Percentiles rank a stretch among this genome's conserved stretches.
Evolutionary conservation across 805 yeast genomes (phyloP).

Genomic region (Wickerhamomyces mucosus): DNA sequence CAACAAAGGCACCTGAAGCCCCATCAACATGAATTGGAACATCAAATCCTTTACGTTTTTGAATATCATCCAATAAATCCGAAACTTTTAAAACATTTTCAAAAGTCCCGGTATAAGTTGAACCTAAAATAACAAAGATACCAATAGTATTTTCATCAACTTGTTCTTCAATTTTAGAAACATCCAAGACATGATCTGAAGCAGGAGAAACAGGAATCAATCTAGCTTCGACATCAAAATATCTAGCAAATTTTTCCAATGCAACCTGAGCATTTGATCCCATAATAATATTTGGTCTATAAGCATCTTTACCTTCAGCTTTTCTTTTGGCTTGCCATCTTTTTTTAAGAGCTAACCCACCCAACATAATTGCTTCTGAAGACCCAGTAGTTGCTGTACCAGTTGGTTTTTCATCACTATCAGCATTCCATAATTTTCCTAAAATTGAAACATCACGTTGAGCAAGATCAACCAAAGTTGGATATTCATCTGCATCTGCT

Average conservation of each 20-base stretch:
- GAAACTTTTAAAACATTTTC: slow-evolving; percentile 62
- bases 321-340: slow-evolving; percentile 67
- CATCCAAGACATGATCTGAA: slow-evolving; percentile 57
- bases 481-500: slow-evolving; percentile 92
- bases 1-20: slow-evolving; percentile 84
- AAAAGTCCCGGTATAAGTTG: slow-evolving; percentile 90
- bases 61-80: slow-evolving; percentile 57
- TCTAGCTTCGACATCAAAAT: slow-evolving; percentile 85
- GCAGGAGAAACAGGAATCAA: slow-evolving; percentile 55
- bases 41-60: slow-evolving; percentile 53
- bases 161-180: slow-evolving; percentile 45
- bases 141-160: slow-evolving; percentile 93
- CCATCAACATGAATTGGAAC: slow-evolving; percentile 91
- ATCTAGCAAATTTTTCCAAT: slow-evolving; percentile 85
- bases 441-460: slow-evolving; percentile 75
- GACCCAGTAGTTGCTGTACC: slow-evolving; percentile 95
- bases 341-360: slow-evolving; percentile 88
- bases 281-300: slow-evolving; percentile 80
- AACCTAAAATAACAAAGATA: slow-evolving; percentile 77
- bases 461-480: slow-evolving; percentile 71
- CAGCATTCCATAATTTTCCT: slow-evolving; percentile 76
- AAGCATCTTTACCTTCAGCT: slow-evolving; percentile 47
- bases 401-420: slow-evolving; percentile 36
- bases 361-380: slow-evolving; percentile 88
- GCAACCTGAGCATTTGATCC: slow-evolving; percentile 93